Base-by-base conservation (phyloP, 345 rosid species). In the Ailanthus altissimus region DNA sequence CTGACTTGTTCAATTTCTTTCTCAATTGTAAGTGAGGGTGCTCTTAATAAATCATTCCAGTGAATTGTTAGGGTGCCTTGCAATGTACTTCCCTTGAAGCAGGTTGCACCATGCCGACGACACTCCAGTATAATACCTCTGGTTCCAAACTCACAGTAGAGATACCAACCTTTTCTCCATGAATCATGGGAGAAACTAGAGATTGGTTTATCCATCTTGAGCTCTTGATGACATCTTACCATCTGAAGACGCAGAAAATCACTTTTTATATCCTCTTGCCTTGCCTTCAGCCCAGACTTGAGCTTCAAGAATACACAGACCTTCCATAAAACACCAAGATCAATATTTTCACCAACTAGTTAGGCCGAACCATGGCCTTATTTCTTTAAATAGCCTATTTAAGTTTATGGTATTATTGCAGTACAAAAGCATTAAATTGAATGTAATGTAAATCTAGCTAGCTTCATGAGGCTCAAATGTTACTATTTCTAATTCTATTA, bases 131-230 rank as follows among this genome's bases (percentile, higher is more conserved):
- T 57, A 5, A 91, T 49, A 8, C 98, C 98, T 79, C 79, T 81
- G 50, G 95, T 93, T 26, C 90, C 94, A 79, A 94, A 94, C 86
- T 94, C 97, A 53, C 96, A 89, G 69, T 89, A 93, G 51, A 93
- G 82, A 60, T 91, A 93, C 86, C 92, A 86, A 25, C 77, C 88
- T 43, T 89, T 91, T 32, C 66, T 67, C 99, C 99, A 93, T 21
- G 92, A 71, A 57, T 88, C 79, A 9, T 32, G 38, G 11, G 90
- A 82, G 58, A 90, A 70, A 47, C 67, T 77, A 32, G 88, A 71
- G 64, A 88, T 21, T 2, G 84, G 80, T 58, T 83, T 84, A 36
- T 93, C 89, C 0, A 91, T 80, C 80, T 85, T 89, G 74, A 93
- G 92, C 83, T 89, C 94, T 81, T 86, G 77, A 76, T 94, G 97